Base-by-base conservation (phyloP, 176 grass and related monocot genomes). In the Tuctoria greenei region DNA sequence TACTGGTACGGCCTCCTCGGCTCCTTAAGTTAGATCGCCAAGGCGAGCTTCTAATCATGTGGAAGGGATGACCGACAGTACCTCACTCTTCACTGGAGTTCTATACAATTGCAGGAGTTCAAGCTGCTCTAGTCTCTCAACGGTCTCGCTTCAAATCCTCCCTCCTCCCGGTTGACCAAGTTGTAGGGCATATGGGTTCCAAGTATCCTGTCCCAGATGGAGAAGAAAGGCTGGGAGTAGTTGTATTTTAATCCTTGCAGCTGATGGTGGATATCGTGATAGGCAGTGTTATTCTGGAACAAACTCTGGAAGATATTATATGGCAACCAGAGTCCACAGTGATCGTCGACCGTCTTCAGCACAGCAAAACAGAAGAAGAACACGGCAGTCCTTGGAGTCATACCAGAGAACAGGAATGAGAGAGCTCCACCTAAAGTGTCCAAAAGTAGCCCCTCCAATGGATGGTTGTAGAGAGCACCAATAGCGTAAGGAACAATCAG, bases 391-490 rank as follows among this genome's bases (percentile, higher is more conserved):
- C 89, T 80, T 23, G 93, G 87, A 1, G 93, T 97, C 93, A 97
- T 93, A 18, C 90, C 79, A 17, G 93, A 93, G 17, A 90, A 35
- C 62, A 97, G 74, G 85, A 97, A 97, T 23, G 93, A 93, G 36
- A 97, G 83, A 13, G 88, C 93, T 12, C 93, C 90, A 59, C 93
- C 93, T 67, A 97, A 24, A 63, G 93, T 97, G 76, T 97, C 90
- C 61, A 97, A 50, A 39, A 97, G 85, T 36, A 96, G 93, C 42
- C 93, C 93, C 88, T 96, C 90, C 66, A 96, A 49, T 59, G 93
- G 93, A 79, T 97, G 90, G 82, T 93, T 97, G 85, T 97, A 97
- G 12, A 97, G 93, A 66, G 93, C 93, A 3, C 93, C 93, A 27
- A 93, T 86, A 2, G 93, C 93, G 11, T 97, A 97, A 17, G 93